Evolutionary conservation across 306 rosid genomes (phyloP), one percentile per base, ranked within the genome.

Genomic region (Vigna nakashimae): DNA sequence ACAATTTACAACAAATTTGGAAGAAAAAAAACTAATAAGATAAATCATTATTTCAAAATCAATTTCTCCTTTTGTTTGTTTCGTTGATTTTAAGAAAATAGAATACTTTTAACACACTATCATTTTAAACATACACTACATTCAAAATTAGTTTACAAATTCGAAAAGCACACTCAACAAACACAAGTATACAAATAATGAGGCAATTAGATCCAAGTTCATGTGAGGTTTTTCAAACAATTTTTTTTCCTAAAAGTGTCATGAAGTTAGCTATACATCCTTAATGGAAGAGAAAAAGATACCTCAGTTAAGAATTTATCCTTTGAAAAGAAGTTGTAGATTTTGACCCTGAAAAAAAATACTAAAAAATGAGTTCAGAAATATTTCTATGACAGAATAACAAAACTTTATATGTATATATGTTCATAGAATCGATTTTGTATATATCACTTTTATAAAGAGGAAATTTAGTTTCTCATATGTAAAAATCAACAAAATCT

Each of bases 241-340:
- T 2, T 30, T 30, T 32, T 40, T 42, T 45, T 11, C 13, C 1
- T 13, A 9, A 9, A 46, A 15, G 28, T 68, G 26, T 14, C 56
- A 42, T 6, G 34, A 22, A 22, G 24, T 22, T 67, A 38, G 30
- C n/a, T 11, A 12, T 7, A n/a, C 32, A 9, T 17, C n/a, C 5
- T 1, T 38, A 10, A 14, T 52, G 22, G 18, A 66, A 43, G 72
- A 3, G 0, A 1, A 7, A 7, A 62, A 48, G 18, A 11, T 62
- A 75, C 71, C 79, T 74, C 16, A 4, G 2, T 32, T 32, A 7
- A 62, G 67, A 60, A 62, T 13, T 34, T 62, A 10, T 18, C 4
- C 22, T 20, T 30, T n/a, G 17, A 38, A 17, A 69, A 32, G 1
- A 5, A 62, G 20, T 4, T 28, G 15, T 8, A n/a, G 10, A 62